Evolutionary conservation across 257 asterid genomes (phyloP).

Genomic region (Marsdenia floribunda): DNA sequence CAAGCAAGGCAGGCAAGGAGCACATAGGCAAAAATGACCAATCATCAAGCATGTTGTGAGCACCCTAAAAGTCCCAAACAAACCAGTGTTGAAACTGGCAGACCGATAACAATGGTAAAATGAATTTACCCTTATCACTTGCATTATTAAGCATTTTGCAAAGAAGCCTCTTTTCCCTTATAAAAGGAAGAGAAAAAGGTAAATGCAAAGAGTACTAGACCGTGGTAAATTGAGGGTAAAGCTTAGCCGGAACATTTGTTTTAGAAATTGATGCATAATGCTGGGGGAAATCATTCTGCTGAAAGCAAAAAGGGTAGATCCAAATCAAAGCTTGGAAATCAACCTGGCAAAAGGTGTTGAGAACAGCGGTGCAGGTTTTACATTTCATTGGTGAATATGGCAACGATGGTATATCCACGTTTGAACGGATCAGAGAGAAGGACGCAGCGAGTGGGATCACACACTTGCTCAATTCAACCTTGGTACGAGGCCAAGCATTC

Average conservation of each 20-base stretch:
- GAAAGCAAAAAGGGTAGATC: conserved; percentile 98
- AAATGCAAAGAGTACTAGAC: conserved; percentile 54
- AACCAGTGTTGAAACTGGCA: no score
- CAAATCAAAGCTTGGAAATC: conserved; percentile 85
- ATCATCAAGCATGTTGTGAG: no score
- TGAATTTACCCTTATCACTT: no score
- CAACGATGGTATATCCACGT: conserved; percentile 63
- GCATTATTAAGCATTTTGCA: no score
- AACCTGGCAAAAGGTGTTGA: conserved; percentile 59
- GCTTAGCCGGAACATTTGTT: conserved; percentile 75
- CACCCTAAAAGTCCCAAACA: no score
- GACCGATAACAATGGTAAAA: no score
- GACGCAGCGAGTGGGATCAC: conserved; percentile 97
- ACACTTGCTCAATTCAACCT: conserved; percentile 92
- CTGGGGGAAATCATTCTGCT: conserved; percentile 75
- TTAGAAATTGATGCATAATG: conserved; percentile 60
- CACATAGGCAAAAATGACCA: no score
- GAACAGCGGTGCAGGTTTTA: conserved; percentile 76
- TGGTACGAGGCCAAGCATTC: conserved; percentile 86
- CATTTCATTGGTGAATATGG: conserved; percentile 78
- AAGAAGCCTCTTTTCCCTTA: no score
- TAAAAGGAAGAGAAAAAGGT: no score
- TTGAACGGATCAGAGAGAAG: conserved; percentile 84
- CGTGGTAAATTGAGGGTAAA: conserved; percentile 79
- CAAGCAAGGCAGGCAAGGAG: no score